Conservation (phyloP, 2,329 filamentous ascomycete genomes). For the Diplodia mutila region DNA sequence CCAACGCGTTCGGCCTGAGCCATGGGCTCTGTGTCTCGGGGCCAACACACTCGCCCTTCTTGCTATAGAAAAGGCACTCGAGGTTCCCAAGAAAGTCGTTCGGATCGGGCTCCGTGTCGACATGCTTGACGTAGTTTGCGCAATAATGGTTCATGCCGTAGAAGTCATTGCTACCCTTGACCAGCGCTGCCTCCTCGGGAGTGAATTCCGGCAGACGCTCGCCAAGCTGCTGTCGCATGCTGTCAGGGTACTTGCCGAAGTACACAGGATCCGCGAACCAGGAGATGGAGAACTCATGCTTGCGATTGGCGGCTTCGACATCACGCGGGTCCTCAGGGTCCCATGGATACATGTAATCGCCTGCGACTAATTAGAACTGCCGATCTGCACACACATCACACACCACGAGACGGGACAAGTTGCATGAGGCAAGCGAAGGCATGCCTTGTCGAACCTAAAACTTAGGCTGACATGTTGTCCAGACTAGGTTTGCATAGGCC, state of each 20-base stretch:
- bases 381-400: slow-evolving; percentile 9
- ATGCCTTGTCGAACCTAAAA: slow-evolving; percentile 1
- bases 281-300: slow-evolving; percentile 83
- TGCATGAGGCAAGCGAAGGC: neutral
- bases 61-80: slow-evolving; percentile 71
- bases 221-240: slow-evolving; percentile 81
- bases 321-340: slow-evolving; percentile 75
- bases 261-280: slow-evolving; percentile 92
- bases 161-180: slow-evolving; percentile 87
- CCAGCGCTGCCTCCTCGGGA: slow-evolving; percentile 70
- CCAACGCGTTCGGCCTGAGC: slow-evolving; percentile 74
- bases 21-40: slow-evolving; percentile 81
- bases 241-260: slow-evolving; percentile 79
- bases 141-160: slow-evolving; percentile 96
- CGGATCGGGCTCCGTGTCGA: slow-evolving; percentile 60
- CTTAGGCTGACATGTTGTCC: slow-evolving; percentile 1
- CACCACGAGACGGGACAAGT: slow-evolving; percentile 4
- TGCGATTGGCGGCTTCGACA: slow-evolving; percentile 75
- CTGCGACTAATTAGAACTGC: slow-evolving; percentile 39
- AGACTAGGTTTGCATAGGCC: slow-evolving; percentile 19
- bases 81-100: slow-evolving; percentile 78
- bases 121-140: slow-evolving; percentile 81
- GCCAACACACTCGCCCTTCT: slow-evolving; percentile 74
- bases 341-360: slow-evolving; percentile 82
- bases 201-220: slow-evolving; percentile 76